Conservation (phyloP, 805 yeast species). For the Grigorovia humatica region DNA sequence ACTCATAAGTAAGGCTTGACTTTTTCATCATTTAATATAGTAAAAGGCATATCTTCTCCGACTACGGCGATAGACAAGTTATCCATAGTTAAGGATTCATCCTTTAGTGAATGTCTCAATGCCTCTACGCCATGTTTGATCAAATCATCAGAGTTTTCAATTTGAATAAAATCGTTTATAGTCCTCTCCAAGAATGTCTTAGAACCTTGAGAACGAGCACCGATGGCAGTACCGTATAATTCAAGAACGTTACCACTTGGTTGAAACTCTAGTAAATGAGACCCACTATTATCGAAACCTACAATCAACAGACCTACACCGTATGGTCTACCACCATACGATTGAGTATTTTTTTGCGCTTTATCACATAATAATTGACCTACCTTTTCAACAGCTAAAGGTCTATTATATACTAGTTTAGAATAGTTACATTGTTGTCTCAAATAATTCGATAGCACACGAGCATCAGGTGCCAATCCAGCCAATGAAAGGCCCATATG, state of each 20-base stretch:
- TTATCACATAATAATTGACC: slow-evolving; percentile 85
- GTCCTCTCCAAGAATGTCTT: slow-evolving; percentile 90
- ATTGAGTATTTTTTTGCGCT: slow-evolving; percentile 94
- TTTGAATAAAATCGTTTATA: slow-evolving; percentile 52
- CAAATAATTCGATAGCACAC: slow-evolving; percentile 80
- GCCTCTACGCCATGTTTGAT: slow-evolving; percentile 83
- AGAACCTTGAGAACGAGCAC: slow-evolving; percentile 98
- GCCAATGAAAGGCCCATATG: slow-evolving; percentile 94
- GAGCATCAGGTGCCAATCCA: slow-evolving; percentile 96
- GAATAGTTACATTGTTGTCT: slow-evolving; percentile 88
- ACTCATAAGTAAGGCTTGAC: slow-evolving; percentile 36
- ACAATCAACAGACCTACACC: slow-evolving; percentile 91
- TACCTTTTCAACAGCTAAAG: slow-evolving; percentile 73
- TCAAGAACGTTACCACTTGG: slow-evolving; percentile 93
- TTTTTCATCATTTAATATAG: slow-evolving; percentile 74
- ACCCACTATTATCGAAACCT: slow-evolving; percentile 89
- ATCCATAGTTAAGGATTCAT: slow-evolving; percentile 72
- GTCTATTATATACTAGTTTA: slow-evolving; percentile 74
- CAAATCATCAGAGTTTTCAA: slow-evolving; percentile 53
- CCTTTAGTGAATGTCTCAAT: slow-evolving; percentile 89
- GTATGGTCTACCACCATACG: slow-evolving; percentile 93
- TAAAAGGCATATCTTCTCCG: slow-evolving; percentile 69
- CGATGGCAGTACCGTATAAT: slow-evolving; percentile 89
- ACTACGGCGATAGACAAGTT: slow-evolving; percentile 90
- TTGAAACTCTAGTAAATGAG: slow-evolving; percentile 89